Conservation (phyloP, 106 monocot species). For the Triglochin maritima region DNA sequence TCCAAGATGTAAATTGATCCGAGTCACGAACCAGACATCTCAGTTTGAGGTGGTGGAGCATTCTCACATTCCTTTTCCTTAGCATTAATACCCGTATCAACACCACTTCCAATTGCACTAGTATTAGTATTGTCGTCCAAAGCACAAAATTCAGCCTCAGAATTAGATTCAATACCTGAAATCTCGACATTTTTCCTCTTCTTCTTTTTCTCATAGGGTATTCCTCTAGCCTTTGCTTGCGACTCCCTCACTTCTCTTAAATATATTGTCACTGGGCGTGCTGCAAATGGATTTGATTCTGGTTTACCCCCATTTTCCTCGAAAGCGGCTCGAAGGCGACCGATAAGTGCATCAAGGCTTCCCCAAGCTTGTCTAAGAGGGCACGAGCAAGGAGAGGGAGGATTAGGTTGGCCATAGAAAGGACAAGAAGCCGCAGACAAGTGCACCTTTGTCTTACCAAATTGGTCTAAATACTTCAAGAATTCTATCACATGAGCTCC, state of each 20-base stretch:
- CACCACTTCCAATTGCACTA: too few relatives aligned
- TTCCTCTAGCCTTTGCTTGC: slow-evolving; percentile 1
- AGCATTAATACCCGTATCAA: neutral
- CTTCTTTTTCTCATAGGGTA: slow-evolving; percentile 7
- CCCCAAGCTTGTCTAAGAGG: slow-evolving; percentile 11
- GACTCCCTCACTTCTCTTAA: slow-evolving; percentile 4
- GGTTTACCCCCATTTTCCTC: slow-evolving; percentile 4
- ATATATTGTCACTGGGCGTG: neutral
- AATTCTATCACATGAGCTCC: slow-evolving; percentile 5
- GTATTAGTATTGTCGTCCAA: neutral
- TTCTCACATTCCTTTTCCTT: too few relatives aligned
- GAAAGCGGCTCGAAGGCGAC: slow-evolving; percentile 3
- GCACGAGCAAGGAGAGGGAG: slow-evolving; percentile 5
- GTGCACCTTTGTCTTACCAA: slow-evolving; percentile 8
- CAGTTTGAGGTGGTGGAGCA: too few relatives aligned
- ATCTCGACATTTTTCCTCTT: neutral
- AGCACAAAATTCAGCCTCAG: neutral
- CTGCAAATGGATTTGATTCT: slow-evolving; percentile 2
- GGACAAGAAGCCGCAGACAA: neutral
- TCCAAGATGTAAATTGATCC: too few relatives aligned
- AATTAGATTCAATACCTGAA: neutral
- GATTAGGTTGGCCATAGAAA: slow-evolving; percentile 5
- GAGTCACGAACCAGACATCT: too few relatives aligned
- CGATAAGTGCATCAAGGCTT: slow-evolving; percentile 8
- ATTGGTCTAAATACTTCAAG: slow-evolving; percentile 5